Percentiles rank a stretch among this genome's conserved stretches.
phyloP scores from a whole-genome alignment of 2,329 filamentous ascomycete genomes.

The Podosphaera fusca region DNA sequence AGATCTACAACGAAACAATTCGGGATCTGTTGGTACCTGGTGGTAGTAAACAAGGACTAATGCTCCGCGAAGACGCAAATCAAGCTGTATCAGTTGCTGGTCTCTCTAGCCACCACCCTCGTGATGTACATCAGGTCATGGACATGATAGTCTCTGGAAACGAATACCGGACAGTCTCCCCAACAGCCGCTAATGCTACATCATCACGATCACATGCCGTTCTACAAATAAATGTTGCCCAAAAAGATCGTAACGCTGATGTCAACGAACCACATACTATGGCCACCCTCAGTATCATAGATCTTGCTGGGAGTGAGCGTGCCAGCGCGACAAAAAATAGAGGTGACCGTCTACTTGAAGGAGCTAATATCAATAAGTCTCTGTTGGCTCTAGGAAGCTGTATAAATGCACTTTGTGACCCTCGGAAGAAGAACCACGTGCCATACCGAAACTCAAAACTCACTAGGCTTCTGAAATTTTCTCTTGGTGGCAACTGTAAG shows the following conservation, averaged over 20 bases:
- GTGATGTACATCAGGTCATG: constrained; percentile 91
- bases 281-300: constrained; percentile 95
- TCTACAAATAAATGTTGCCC: constrained; percentile 84
- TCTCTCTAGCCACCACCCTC: constrained; percentile 73
- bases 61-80: constrained; percentile 85
- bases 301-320: constrained; percentile 84
- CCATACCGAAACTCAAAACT: constrained; percentile 97
- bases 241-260: constrained; percentile 79
- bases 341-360: constrained; percentile 73
- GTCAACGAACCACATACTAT: constrained; percentile 92
- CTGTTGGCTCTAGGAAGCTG: constrained; percentile 83
- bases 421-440: constrained; percentile 75
- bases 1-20: constrained; percentile 99
- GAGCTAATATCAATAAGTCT: constrained; percentile 98
- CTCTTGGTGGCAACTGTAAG: constrained; percentile 89
- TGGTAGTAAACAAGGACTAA: constrained; percentile 55
- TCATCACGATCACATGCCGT: constrained; percentile 95
- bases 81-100: constrained; percentile 80
- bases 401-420: constrained; percentile 93
- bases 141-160: constrained; percentile 96
- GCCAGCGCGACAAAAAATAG: constrained; percentile 93
- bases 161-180: constrained; percentile 82
- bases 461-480: constrained; percentile 87
- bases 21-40: constrained; percentile 78
- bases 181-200: constrained; percentile 89